Percentiles rank a stretch among this genome's conserved stretches.
Evolutionary conservation across 441 rosid species (phyloP).

Genomic region (Corymbia calophylla): DNA sequence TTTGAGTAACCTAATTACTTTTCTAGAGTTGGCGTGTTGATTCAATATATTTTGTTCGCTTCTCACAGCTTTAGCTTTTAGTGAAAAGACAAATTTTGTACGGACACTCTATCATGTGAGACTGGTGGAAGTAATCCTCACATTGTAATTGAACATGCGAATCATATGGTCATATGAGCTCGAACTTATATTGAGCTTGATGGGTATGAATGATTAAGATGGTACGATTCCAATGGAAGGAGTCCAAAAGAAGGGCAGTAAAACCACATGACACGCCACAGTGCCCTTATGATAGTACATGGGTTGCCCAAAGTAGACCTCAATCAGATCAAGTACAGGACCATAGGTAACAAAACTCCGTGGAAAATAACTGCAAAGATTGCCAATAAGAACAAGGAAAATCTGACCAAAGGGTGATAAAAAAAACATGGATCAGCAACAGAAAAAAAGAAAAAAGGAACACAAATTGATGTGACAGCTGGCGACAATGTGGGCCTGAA

Average conservation of each 20-base stretch:
- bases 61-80: neutral
- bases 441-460: too few relatives aligned
- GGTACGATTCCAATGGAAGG: neutral
- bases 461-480: neutral
- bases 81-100: neutral
- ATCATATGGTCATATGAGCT: neutral
- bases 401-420: neutral
- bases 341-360: neutral
- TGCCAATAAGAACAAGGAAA: neutral
- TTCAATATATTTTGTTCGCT: neutral
- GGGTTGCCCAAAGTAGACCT: neutral
- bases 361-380: neutral
- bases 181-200: neutral
- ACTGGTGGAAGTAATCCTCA: neutral
- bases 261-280: too few relatives aligned
- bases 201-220: neutral
- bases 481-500: neutral
- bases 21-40: neutral
- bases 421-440: neutral
- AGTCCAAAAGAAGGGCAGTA: neutral
- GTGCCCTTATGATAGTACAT: neutral
- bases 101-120: neutral
- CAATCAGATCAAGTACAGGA: neutral
- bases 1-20: neutral
- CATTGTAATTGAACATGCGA: neutral